A percentile compares a stretch with the other conserved stretches of the same genome.
Conservation (phyloP, 1,284 basidiomycete species). For the Austroboletus olivaceoglutinosus region DNA sequence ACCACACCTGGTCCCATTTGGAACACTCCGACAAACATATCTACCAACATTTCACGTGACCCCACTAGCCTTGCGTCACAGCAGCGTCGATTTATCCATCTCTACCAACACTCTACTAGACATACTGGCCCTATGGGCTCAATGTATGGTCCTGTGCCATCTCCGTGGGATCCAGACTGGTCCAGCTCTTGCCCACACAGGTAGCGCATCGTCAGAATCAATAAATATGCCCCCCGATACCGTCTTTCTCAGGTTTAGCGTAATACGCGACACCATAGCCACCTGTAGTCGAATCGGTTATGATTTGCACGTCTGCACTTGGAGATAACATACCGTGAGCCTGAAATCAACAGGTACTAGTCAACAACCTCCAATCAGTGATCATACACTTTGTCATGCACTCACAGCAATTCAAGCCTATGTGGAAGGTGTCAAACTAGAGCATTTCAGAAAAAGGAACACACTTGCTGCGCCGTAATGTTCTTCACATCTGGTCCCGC, state of each 20-base stretch:
- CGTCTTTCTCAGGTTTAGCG: conserved; percentile 38
- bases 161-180: background rate
- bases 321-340: conserved; percentile 30
- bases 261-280: conserved; percentile 49
- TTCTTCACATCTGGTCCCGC: conserved; percentile 42
- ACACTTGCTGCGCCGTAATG: conserved; percentile 45
- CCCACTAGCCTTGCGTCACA: conserved; percentile 4
- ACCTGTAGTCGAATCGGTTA: conserved; percentile 27
- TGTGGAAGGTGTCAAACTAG: background rate
- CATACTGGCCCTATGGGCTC: background rate
- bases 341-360: conserved; percentile 13
- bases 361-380: background rate
- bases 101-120: conserved; percentile 1
- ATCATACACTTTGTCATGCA: background rate
- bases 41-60: conserved; percentile 21
- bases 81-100: conserved; percentile 3
- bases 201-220: background rate
- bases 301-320: background rate
- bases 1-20: conserved; percentile 31
- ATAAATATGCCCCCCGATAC: background rate
- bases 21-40: conserved; percentile 21
- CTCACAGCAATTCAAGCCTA: conserved; percentile 47
- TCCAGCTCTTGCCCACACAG: background rate
- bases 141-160: too few species aligned
- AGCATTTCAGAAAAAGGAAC: background rate